Base-by-base conservation (phyloP, 805 yeast species). In the Nakazawaea wyomingensis region DNA sequence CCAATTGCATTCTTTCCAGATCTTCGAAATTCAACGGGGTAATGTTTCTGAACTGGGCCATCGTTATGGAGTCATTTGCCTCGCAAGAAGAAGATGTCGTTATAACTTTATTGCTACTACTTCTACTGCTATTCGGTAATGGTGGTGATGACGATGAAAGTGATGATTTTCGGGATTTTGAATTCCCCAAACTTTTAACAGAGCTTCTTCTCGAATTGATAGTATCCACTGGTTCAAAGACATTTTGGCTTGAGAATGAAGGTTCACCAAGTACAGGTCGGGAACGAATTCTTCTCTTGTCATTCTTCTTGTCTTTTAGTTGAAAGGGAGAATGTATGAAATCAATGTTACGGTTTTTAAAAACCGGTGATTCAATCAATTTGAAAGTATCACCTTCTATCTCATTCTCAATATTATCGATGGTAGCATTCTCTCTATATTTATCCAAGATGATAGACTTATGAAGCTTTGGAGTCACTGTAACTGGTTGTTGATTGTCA, bases 11-110 rank as follows among this genome's bases (percentile, higher is more conserved):
- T 10, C 39, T 18, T 11, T 17, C 39, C 37, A 36, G 33, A 27
- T 38, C 41, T 20, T 43, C 39, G 5, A 43, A 34, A 29, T 43
- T 43, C 39, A 43, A 27, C 9, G 46, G 46, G 3, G 46, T 43
- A 29, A 43, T 43, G 22, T 43, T 43, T 34, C 46, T 43, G 17
- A 37, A 36, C 21, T 20, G 30, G 14, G 20, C 19, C n/a, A 9
- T 27, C 11, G 33, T 19, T 19, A 11, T 11, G n/a, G 27, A 9
- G 5, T 37, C 29, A 26, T 33, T 11, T 2, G 41, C 16, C 16
- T 22, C 22, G 11, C 41, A 27, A 7, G 45, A 31, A 4, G n/a
- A 9, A 5, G 32, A n/a, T n/a, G n/a, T n/a, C n/a, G n/a, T n/a
- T n/a, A n/a, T n/a, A n/a, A n/a, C n/a, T n/a, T n/a, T n/a, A n/a